Base-by-base conservation (phyloP, 2,329 filamentous ascomycete genomes). In the Colletotrichum gloeosporioides region DNA sequence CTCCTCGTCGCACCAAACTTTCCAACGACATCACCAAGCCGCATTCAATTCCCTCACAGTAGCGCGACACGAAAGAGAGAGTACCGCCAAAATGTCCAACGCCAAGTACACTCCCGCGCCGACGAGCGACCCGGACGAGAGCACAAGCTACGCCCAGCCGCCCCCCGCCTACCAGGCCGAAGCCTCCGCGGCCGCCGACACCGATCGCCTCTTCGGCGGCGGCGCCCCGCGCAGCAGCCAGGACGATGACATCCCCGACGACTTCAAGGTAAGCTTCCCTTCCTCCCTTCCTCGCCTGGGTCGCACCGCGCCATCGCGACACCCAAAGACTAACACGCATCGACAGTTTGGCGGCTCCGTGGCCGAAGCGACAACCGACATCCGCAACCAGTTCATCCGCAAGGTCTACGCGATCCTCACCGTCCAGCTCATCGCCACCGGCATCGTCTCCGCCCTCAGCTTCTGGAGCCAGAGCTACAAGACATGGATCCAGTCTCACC, bases 351-450 rank as follows among this genome's bases (percentile, higher is more conserved):
- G 96, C 80, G 96, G 96, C 77, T 95, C 94, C 22, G 96, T 99
- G 76, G 94, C 96, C 79, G 97, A 99, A 88, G 96, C 95, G 63
- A 98, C 96, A 25, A 90, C 99, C 83, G 96, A 98, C 82, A 98
- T 99, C 83, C 95, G 96, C 80, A 98, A 98, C 92, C 95, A 97
- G 86, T 99, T 98, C 86, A 90, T 98, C 81, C 94, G 96, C 86
- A 99, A 99, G 89, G 97, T 99, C 83, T 99, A 99, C 88, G 94
- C 96, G 75, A 99, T 99, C 86, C 90, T 99, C 87, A 98, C 97
- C n/a, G 93, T 95, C 68, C 97, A 99, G 85, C 93, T 99, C 70
- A 89, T 99, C 82, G 92, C 94, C 74, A 99, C 97, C 9, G 94
- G 93, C 49, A 90, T 91, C 77, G 90, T 99, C 79, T 96, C 94